Evolutionary conservation across 495 filamentous ascomycete genomes (phyloP).

Genomic region (Hyaloscypha finlandica): DNA sequence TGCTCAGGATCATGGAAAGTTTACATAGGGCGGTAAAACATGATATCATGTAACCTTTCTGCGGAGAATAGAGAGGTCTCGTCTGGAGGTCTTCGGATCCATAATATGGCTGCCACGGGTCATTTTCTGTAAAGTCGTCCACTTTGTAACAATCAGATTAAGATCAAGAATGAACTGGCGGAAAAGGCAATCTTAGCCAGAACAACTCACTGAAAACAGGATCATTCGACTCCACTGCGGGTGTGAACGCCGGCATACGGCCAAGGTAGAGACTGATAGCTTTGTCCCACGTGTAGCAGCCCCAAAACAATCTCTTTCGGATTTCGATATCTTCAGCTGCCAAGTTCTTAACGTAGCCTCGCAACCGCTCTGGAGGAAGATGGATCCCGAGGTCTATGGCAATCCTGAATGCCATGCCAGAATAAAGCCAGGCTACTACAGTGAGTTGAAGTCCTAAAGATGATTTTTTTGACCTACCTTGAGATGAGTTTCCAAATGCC

Average conservation of each 20-base stretch:
- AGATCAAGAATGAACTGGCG: not conserved
- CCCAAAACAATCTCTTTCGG: constrained; percentile 36
- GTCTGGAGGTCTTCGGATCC: not conserved
- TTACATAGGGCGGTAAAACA: constrained; percentile 30
- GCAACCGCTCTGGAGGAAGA: not conserved
- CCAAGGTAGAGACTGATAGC: constrained; percentile 35
- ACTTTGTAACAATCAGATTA: not conserved
- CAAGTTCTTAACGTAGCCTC: not conserved
- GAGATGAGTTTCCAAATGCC: not conserved
- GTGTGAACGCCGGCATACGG: constrained; percentile 25
- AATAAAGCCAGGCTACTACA: constrained; percentile 33
- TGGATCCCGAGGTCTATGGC: constrained; percentile 7
- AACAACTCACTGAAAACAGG: constrained; percentile 3
- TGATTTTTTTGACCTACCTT: not conserved
- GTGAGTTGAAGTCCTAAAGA: too few relatives aligned
- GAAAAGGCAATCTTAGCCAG: not conserved
- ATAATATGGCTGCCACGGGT: not conserved
- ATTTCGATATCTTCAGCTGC: constrained; percentile 35
- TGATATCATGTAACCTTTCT: constrained; percentile 18
- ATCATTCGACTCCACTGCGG: not conserved
- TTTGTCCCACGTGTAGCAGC: constrained; percentile 37
- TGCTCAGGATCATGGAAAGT: constrained; percentile 25
- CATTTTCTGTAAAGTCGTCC: constrained; percentile 2
- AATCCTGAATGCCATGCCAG: constrained; percentile 40
- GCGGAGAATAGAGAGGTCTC: not conserved